Base-by-base conservation (phyloP, 2,329 filamentous ascomycete species). In the Sphaerulina musiva region DNA sequence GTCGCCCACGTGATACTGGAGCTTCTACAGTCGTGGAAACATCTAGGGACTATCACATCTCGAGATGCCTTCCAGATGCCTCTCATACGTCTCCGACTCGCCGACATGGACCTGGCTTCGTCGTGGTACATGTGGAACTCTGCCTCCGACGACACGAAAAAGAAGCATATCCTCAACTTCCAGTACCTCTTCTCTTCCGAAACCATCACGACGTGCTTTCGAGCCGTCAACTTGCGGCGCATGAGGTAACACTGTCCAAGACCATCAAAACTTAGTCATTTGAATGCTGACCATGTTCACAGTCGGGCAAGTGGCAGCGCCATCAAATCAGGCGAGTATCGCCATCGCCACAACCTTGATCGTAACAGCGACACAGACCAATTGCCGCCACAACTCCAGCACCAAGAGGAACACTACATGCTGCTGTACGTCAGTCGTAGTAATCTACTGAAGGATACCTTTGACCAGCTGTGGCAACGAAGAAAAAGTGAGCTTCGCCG, bases 401-500 rank as follows among this genome's bases (percentile, higher is more conserved):
- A 69, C 11, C 64, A 66, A 2, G 59, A 73, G 20, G 63, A 68
- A 20, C 68, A 72, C 45, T 74, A 75, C 53, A 64, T 78, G 1
- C 65, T 75, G 4, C 56, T 78, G 6, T 70, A 73, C 46, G 69
- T 78, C n/a, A 71, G 70, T 36, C 69, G 76, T 42, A 66, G 70
- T 4, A 57, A 71, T 32, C 59, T 73, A 4, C 62, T 78, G 0
- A 66, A 69, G 48, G 72, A 76, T 46, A 70, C 74, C 0, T 85
- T 96, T 58, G 84, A 96, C 68, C 89, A 96, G 67, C 76, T 98
- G 2, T 96, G 92, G 89, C 83, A 88, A 51, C 81, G 90, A 36
- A 85, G 96, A 69, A 82, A 83, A 64, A 80, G 87, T 36, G 89
- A 96, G 71, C 75, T 97, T 2, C 75, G 92, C 65, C 82, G 89